Conservation (phyloP, 306 rosid species). For the Comarum palustre region DNA sequence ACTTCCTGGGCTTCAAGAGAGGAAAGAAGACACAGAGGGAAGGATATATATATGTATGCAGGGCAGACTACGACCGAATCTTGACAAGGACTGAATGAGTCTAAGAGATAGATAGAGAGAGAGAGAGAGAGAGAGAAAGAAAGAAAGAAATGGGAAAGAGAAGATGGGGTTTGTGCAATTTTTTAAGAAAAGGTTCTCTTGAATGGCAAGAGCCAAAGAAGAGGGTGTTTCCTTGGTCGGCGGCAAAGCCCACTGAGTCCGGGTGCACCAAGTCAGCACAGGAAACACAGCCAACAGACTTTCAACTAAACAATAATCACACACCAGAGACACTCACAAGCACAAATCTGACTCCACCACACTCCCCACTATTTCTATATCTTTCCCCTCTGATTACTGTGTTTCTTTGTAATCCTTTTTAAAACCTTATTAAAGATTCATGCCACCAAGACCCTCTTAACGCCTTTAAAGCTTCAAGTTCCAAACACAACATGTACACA, state of each 20-base stretch:
- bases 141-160: conserved; percentile 38
- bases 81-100: conserved; percentile 68
- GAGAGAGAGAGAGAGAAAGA: no score
- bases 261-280: conserved; percentile 69
- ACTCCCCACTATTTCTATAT: conserved; percentile 52
- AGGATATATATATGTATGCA: conserved; percentile 36
- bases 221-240: conserved; percentile 92
- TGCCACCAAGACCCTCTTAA: conserved; percentile 36
- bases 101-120: no score
- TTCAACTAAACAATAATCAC: conserved; percentile 58
- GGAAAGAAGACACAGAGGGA: conserved; percentile 36
- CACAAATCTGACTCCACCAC: conserved; percentile 92
- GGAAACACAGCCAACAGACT: conserved; percentile 86
- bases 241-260: conserved; percentile 97
- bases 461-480: conserved; percentile 57
- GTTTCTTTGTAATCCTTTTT: conserved; percentile 47
- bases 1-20: conserved; percentile 49
- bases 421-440: conserved; percentile 40
- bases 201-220: conserved; percentile 68
- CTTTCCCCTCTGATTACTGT: conserved; percentile 48
- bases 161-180: conserved; percentile 36
- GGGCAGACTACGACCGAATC: conserved; percentile 51
- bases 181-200: conserved; percentile 65
- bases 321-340: conserved; percentile 57
- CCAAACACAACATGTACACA: conserved; percentile 53